Evolutionary conservation across 2,329 filamentous ascomycete species (phyloP).

Genomic region (Triangularia setosa): DNA sequence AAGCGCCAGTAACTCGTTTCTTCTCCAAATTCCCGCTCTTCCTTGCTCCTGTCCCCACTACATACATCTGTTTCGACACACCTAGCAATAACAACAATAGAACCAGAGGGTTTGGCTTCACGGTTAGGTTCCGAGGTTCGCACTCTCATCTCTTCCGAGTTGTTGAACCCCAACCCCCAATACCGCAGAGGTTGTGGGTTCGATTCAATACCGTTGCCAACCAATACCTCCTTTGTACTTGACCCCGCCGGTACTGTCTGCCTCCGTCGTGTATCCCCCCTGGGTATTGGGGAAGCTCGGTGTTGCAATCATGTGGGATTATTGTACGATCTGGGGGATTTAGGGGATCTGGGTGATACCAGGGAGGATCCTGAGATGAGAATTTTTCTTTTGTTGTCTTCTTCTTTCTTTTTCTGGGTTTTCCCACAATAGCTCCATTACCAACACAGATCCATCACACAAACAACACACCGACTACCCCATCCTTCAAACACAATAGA

Average conservation of each 20-base stretch:
- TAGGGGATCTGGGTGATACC: not conserved
- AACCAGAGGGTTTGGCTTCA: not conserved
- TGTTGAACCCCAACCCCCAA: not conserved
- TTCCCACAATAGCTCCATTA: no score
- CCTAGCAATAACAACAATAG: not conserved
- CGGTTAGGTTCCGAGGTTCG: not conserved
- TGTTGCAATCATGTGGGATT: not conserved
- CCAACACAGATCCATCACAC: no score
- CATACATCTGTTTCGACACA: not conserved
- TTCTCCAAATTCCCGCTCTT: not conserved
- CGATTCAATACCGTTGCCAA: not conserved
- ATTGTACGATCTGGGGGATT: not conserved
- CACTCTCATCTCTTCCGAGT: not conserved
- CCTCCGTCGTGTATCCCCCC: not conserved
- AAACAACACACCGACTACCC: no score
- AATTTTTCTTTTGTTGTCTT: not conserved
- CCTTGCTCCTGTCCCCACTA: not conserved
- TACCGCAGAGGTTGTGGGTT: not conserved
- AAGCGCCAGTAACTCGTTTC: no score
- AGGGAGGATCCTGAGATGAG: not conserved
- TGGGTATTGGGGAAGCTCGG: not conserved
- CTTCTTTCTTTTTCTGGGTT: not conserved
- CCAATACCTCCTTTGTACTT: not conserved
- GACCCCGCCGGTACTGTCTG: not conserved
- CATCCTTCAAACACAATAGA: no score